phyloP scores from a whole-genome alignment of 805 yeast species.

The Yamadazyma olivae region DNA sequence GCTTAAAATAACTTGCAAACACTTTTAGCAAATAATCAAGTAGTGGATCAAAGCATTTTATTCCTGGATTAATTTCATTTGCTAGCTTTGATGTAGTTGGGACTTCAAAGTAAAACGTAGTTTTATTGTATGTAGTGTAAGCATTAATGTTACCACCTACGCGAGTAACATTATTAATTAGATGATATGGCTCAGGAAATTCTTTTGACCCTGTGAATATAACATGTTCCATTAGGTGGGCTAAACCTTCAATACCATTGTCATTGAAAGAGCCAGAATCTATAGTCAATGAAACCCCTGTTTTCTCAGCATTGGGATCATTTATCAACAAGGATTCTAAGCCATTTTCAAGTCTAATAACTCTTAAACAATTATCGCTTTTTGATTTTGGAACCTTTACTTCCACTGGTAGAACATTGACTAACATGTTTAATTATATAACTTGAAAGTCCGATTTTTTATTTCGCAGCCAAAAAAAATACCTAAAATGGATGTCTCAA shows the following conservation, averaged over 20 bases:
- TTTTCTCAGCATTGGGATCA: constrained; percentile 63
- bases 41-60: constrained; percentile 25
- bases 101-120: constrained; percentile 61
- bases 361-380: constrained; percentile 38
- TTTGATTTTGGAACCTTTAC: constrained; percentile 32
- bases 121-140: constrained; percentile 63
- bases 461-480: constrained; percentile 9
- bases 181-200: constrained; percentile 46
- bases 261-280: constrained; percentile 81
- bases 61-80: constrained; percentile 21
- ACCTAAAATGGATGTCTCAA: constrained; percentile 6
- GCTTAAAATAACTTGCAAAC: constrained; percentile 49
- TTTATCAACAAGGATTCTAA: constrained; percentile 66
- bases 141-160: constrained; percentile 66
- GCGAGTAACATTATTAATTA: constrained; percentile 40
- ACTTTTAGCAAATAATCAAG: constrained; percentile 46
- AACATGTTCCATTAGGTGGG: constrained; percentile 51
- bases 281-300: constrained; percentile 72
- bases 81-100: constrained; percentile 29
- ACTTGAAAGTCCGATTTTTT: neutral
- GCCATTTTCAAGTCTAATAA: constrained; percentile 63
- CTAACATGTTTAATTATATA: neutral
- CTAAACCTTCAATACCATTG: constrained; percentile 66
- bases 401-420: constrained; percentile 1
- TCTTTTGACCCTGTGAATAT: constrained; percentile 48